These are phyloP conservation scores for Vanderwaltozyma polyspora DNA, from an alignment of 805 yeast genomes.

Conservation along the genomic window DNA sequence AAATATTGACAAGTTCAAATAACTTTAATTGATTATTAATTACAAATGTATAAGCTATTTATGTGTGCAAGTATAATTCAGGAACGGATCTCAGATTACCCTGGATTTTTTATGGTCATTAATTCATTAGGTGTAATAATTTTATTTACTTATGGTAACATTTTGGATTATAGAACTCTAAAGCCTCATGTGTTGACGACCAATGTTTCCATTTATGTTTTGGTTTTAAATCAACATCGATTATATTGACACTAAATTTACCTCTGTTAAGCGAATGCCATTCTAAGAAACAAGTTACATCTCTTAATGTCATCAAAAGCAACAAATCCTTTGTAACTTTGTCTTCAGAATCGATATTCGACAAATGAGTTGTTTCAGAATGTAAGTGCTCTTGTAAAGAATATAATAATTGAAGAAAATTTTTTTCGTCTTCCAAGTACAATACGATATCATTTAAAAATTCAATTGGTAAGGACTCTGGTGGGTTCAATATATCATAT, in stretches of 20 bases:
- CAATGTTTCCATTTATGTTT: conserved; percentile 37
- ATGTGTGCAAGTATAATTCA: too few relatives aligned
- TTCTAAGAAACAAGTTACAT: conserved; percentile 27
- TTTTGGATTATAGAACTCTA: conserved; percentile 1
- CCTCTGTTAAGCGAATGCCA: conserved; percentile 8
- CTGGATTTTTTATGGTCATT: too few relatives aligned
- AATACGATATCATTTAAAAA: conserved; percentile 8
- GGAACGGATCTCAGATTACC: too few relatives aligned
- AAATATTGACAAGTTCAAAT: too few relatives aligned
- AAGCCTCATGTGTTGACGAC: conserved; percentile 31
- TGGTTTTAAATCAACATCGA: conserved; percentile 47
- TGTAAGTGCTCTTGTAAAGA: conserved; percentile 15
- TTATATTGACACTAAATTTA: conserved; percentile 20
- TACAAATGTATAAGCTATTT: too few relatives aligned
- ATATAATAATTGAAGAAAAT: conserved; percentile 15
- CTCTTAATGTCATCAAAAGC: conserved; percentile 30
- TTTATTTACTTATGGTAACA: too few relatives aligned
- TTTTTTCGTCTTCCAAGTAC: conserved; percentile 15
- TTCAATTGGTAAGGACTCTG: conserved; percentile 5
- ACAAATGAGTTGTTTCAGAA: not conserved
- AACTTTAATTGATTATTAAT: too few relatives aligned
- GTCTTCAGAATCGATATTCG: conserved; percentile 4
- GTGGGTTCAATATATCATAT: conserved; percentile 3
- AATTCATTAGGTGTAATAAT: too few relatives aligned
- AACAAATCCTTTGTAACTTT: conserved; percentile 10